phyloP scores from a whole-genome alignment of 1,284 basidiomycete genomes.

The Heterobasidion parviporum region DNA sequence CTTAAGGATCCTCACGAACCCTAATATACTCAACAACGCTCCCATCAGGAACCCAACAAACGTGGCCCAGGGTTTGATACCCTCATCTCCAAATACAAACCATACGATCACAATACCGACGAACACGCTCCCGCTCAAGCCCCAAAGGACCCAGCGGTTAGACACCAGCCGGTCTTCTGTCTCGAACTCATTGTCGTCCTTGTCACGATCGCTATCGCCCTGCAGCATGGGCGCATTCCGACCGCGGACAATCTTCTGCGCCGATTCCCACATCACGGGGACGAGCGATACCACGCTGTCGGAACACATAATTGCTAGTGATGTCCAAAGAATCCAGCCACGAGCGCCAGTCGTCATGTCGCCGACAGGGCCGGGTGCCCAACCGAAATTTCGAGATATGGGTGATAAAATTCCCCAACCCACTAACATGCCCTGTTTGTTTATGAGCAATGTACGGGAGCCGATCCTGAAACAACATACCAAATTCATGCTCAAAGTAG shows the following conservation, averaged over 20 bases:
- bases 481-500: conserved; percentile 88
- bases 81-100: conserved; percentile 81
- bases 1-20: conserved; percentile 37
- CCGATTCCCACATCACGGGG: conserved; percentile 55
- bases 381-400: conserved; percentile 71
- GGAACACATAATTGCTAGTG: conserved; percentile 90
- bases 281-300: conserved; percentile 84
- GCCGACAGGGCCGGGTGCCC: conserved; percentile 86
- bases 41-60: conserved; percentile 80
- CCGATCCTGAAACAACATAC: conserved; percentile 25
- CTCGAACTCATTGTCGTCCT: conserved; percentile 68
- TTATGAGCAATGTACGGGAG: conserved; percentile 11
- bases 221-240: conserved; percentile 9
- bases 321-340: conserved; percentile 93
- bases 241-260: conserved; percentile 30
- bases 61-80: conserved; percentile 93
- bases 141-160: conserved; percentile 65
- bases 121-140: conserved; percentile 55
- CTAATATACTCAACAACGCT: conserved; percentile 78
- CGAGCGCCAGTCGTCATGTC: conserved; percentile 80
- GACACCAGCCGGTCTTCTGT: conserved; percentile 79
- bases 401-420: conserved; percentile 93
- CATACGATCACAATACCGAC: conserved; percentile 78
- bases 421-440: conserved; percentile 77
- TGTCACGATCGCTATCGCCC: conserved; percentile 7